Percentiles rank a stretch among this genome's conserved stretches.
Conservation (phyloP, 2,329 filamentous ascomycete genomes). For the Alternaria ethzedia region DNA sequence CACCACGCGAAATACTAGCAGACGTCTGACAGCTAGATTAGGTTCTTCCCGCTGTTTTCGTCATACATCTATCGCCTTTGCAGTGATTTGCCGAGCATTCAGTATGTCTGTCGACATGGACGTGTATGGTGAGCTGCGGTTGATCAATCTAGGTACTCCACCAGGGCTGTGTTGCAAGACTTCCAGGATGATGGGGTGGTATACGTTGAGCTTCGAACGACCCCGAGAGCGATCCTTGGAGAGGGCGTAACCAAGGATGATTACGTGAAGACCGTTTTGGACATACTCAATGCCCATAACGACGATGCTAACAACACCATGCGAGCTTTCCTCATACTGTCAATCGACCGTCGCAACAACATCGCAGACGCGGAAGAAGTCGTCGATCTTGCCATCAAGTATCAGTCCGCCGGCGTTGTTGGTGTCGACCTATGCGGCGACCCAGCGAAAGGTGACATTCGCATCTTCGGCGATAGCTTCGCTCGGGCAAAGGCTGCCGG, state of each 20-base stretch:
- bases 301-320: slow-evolving; percentile 51
- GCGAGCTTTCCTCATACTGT: slow-evolving; percentile 72
- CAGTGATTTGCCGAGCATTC: slow-evolving; percentile 66
- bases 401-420: slow-evolving; percentile 65
- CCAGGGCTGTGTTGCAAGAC: slow-evolving; percentile 61
- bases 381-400: slow-evolving; percentile 66
- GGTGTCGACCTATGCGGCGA: slow-evolving; percentile 82
- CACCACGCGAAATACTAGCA: background rate
- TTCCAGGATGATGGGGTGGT: slow-evolving; percentile 75
- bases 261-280: slow-evolving; percentile 71
- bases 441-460: slow-evolving; percentile 67
- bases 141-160: slow-evolving; percentile 59
- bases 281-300: slow-evolving; percentile 64
- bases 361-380: slow-evolving; percentile 66
- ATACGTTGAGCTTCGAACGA: slow-evolving; percentile 82
- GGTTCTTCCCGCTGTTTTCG: slow-evolving; percentile 80
- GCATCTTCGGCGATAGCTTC: slow-evolving; percentile 67
- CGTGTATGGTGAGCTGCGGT: background rate
- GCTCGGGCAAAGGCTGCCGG: slow-evolving; percentile 60
- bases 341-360: slow-evolving; percentile 72
- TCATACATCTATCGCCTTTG: slow-evolving; percentile 80
- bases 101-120: slow-evolving; percentile 55
- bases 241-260: slow-evolving; percentile 63
- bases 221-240: slow-evolving; percentile 68
- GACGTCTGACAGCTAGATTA: slow-evolving; percentile 26